A percentile compares a stretch with the other conserved stretches of the same genome.
Conservation (phyloP, 2,329 filamentous ascomycete species). For the Coccinonectria pachysandricola region DNA sequence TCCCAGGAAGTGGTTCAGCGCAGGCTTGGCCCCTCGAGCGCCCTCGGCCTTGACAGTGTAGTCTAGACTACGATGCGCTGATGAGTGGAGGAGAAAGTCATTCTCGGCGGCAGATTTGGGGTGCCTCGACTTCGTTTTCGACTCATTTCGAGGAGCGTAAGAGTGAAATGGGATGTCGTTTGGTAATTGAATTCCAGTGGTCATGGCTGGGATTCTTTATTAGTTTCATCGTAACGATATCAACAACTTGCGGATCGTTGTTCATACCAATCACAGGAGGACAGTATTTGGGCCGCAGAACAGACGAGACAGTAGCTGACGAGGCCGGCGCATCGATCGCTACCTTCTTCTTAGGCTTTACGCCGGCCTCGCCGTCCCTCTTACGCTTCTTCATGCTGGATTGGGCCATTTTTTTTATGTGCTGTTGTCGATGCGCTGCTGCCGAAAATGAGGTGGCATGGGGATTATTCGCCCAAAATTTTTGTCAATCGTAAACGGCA, state of each 20-base stretch:
- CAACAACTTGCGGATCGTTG: conserved; percentile 1
- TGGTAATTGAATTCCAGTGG: conserved; percentile 27
- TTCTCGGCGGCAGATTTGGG: conserved; percentile 30
- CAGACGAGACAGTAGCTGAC: conserved; percentile 35
- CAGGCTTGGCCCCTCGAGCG: conserved; percentile 18
- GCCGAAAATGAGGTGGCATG: conserved; percentile 15
- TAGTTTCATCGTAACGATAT: conserved; percentile 7
- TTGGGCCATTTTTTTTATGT: conserved; percentile 26
- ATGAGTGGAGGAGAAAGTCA: conserved; percentile 48
- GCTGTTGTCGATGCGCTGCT: conserved; percentile 4
- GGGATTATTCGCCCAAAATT: conserved; percentile 13
- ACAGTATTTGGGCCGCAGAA: conserved; percentile 34
- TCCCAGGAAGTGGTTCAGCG: conserved; percentile 54
- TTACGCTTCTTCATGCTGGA: conserved; percentile 43
- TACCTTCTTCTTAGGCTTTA: conserved; percentile 42
- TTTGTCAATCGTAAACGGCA: conserved; percentile 17
- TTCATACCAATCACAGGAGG: conserved; percentile 45
- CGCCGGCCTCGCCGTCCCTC: conserved; percentile 31
- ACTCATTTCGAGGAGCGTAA: conserved; percentile 32
- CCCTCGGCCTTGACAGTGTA: conserved; percentile 46
- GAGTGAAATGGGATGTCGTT: conserved; percentile 34
- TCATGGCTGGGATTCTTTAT: conserved; percentile 19
- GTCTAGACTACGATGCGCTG: conserved; percentile 45
- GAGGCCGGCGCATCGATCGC: conserved; percentile 31
- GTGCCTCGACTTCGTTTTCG: conserved; percentile 26